Conservation (phyloP, 2,329 filamentous ascomycete species). For the Venturia oleaginea region DNA sequence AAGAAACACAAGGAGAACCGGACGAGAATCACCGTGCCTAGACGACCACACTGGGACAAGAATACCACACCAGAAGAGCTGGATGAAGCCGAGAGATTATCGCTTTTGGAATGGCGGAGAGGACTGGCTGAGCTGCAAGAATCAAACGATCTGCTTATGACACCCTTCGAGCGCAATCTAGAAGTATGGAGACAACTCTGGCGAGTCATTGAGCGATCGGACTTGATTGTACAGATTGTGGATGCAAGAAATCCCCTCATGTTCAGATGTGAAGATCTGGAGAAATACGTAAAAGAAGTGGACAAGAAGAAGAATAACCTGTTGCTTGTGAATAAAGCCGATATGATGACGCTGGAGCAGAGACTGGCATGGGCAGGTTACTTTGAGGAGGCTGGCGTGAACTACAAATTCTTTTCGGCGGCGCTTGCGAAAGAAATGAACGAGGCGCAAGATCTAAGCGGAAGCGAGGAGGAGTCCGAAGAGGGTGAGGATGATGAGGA, state of each 20-base stretch:
- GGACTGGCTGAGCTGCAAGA: constrained; percentile 89
- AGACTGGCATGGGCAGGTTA: constrained; percentile 77
- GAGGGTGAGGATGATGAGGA: constrained; percentile 38
- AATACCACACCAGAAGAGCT: constrained; percentile 75
- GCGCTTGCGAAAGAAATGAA: constrained; percentile 82
- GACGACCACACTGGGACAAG: constrained; percentile 81
- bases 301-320: constrained; percentile 82
- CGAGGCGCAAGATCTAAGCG: constrained; percentile 54
- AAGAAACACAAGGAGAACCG: constrained; percentile 78
- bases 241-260: constrained; percentile 91
- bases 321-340: constrained; percentile 93
- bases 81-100: constrained; percentile 68
- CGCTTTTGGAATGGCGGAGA: constrained; percentile 78
- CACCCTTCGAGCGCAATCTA: constrained; percentile 91
- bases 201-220: constrained; percentile 94
- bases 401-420: constrained; percentile 95
- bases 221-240: constrained; percentile 95
- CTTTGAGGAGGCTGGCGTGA: constrained; percentile 69
- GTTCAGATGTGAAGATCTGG: constrained; percentile 89
- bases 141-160: constrained; percentile 90
- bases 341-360: constrained; percentile 93
- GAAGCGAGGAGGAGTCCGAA: constrained; percentile 34
- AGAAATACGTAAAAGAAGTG: constrained; percentile 88
- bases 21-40: constrained; percentile 73
- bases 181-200: constrained; percentile 98